phyloP scores from a whole-genome alignment of 257 asterid genomes.

The Primulina tabacum region DNA sequence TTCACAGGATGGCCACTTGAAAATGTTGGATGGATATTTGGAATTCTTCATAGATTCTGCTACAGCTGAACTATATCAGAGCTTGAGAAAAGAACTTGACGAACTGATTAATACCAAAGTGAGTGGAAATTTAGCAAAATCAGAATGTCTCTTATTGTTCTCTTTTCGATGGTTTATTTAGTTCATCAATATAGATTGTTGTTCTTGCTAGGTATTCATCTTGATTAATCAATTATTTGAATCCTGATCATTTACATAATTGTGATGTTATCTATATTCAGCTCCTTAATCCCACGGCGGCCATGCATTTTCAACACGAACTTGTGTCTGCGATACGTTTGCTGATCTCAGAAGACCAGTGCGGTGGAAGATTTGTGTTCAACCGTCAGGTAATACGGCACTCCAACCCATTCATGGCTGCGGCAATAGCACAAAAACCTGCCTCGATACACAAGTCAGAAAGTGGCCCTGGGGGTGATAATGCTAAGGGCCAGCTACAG shows the following conservation, averaged over 20 bases:
- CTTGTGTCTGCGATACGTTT: slow-evolving; percentile 75
- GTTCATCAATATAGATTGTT: slow-evolving; percentile 10
- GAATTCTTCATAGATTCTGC: slow-evolving; percentile 80
- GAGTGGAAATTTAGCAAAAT: slow-evolving; percentile 33
- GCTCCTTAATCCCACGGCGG: slow-evolving; percentile 81
- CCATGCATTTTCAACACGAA: slow-evolving; percentile 56
- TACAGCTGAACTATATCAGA: slow-evolving; percentile 60
- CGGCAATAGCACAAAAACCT: slow-evolving; percentile 38
- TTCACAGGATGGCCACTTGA: slow-evolving; percentile 78
- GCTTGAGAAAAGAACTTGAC: slow-evolving; percentile 69
- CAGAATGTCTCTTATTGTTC: slow-evolving; percentile 7
- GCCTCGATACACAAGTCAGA: slow-evolving; percentile 35
- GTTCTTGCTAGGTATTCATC: background rate
- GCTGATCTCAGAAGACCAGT: slow-evolving; percentile 66
- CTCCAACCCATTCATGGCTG: slow-evolving; percentile 34
- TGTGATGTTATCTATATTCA: slow-evolving; percentile 32
- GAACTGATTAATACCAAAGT: slow-evolving; percentile 77
- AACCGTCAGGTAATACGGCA: slow-evolving; percentile 44
- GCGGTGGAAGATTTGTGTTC: slow-evolving; percentile 70
- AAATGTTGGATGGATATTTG: slow-evolving; percentile 88
- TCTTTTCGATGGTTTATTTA: background rate
- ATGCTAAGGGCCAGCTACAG: slow-evolving; percentile 87
- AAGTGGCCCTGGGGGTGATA: slow-evolving; percentile 92
- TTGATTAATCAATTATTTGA: background rate
- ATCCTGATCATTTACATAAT: slow-evolving; percentile 1